Percentiles rank a stretch among this genome's conserved stretches.
These are phyloP conservation scores for Blastobotrys ciferrii DNA, from an alignment of 1,139 yeast species.

Conservation along the genomic window DNA sequence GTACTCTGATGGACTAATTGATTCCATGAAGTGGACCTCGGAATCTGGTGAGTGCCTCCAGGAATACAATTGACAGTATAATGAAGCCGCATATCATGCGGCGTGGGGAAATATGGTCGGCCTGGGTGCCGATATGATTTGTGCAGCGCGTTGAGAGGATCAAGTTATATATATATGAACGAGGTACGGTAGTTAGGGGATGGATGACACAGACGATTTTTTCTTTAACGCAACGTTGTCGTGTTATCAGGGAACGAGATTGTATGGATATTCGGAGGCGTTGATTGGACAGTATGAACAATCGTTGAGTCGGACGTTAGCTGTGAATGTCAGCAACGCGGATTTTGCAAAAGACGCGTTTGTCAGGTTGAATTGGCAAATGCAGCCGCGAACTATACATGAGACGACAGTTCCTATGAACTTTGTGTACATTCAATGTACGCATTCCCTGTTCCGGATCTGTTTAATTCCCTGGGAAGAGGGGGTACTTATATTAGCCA, in stretches of 20 bases:
- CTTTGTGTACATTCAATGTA: constrained; percentile 12
- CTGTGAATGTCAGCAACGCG: constrained; percentile 8
- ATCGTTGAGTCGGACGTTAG: constrained; percentile 12
- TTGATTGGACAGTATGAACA: constrained; percentile 14
- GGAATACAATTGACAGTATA: no score
- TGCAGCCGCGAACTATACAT: constrained; percentile 10
- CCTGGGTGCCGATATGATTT: no score
- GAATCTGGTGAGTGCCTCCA: no score
- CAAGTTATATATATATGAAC: no score
- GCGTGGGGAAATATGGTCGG: no score
- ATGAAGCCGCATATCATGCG: no score
- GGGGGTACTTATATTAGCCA: constrained; percentile 19
- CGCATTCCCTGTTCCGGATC: constrained; percentile 10
- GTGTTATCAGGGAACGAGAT: constrained; percentile 19
- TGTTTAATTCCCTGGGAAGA: constrained; percentile 10
- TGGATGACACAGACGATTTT: constrained; percentile 20
- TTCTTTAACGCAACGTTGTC: constrained; percentile 23
- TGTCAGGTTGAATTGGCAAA: constrained; percentile 12
- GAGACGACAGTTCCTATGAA: constrained; percentile 5
- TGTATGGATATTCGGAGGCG: constrained; percentile 16
- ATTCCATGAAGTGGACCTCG: no score
- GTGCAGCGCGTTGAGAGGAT: no score
- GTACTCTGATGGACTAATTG: no score
- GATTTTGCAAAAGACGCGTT: constrained; percentile 3
- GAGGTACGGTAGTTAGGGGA: neutral